phyloP scores from a whole-genome alignment of 164 flowering plant species.

The Santalum album region DNA sequence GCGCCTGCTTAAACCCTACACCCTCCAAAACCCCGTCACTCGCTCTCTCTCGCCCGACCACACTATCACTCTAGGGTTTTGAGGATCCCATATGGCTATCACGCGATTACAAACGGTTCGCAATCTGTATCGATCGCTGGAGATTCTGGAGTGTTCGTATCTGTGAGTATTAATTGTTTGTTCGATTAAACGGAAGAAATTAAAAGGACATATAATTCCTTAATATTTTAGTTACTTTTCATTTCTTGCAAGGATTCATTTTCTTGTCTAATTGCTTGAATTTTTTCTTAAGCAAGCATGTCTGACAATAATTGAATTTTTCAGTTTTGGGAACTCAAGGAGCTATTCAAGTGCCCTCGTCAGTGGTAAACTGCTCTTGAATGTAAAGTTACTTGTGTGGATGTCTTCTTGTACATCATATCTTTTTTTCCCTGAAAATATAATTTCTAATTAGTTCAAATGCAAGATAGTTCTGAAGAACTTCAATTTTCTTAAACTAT shows the following conservation, averaged over 20 bases:
- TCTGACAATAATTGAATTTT: neutral
- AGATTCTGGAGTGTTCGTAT: slow-evolving; percentile 17
- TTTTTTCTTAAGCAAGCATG: neutral
- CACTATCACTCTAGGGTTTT: slow-evolving; percentile 5
- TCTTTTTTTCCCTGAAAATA: neutral
- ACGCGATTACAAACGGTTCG: slow-evolving; percentile 26
- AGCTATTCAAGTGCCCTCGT: slow-evolving; percentile 16
- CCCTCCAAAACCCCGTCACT: too few relatives aligned
- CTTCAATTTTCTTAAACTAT: too few relatives aligned
- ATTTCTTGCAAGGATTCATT: too few relatives aligned
- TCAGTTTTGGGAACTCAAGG: slow-evolving; percentile 35
- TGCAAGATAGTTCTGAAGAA: too few relatives aligned
- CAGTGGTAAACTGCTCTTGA: slow-evolving; percentile 13
- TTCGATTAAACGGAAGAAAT: too few relatives aligned
- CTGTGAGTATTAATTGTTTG: too few relatives aligned
- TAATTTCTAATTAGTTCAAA: neutral
- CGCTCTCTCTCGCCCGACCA: too few relatives aligned
- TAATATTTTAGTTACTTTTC: too few relatives aligned
- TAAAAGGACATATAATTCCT: too few relatives aligned
- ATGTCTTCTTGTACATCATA: neutral
- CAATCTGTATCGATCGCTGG: slow-evolving; percentile 15
- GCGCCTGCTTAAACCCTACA: too few relatives aligned
- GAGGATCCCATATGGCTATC: slow-evolving; percentile 21
- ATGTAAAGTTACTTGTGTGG: neutral
- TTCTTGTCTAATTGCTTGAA: neutral